Percentiles rank a stretch among this genome's conserved stretches.
phyloP scores from a whole-genome alignment of 2,329 filamentous ascomycete species.

The Xylaria sp. region DNA sequence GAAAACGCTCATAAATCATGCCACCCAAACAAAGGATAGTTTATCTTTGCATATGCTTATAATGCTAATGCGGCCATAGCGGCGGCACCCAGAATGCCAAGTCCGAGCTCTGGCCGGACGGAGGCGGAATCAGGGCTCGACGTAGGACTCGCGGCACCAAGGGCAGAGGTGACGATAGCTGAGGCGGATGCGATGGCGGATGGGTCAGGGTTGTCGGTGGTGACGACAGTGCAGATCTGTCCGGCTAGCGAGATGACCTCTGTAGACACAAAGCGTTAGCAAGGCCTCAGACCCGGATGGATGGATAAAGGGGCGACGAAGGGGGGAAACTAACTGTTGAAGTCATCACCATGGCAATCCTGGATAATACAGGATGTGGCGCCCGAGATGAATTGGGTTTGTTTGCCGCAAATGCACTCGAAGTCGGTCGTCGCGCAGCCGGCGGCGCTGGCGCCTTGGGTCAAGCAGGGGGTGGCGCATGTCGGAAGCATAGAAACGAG shows the following conservation, averaged over 20 bases:
- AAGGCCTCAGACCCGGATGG: neutral
- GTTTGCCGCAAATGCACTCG: constrained; percentile 45
- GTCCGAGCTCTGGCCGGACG: constrained; percentile 43
- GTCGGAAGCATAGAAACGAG: constrained; percentile 46
- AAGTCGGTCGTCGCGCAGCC: constrained; percentile 47
- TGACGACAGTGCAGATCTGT: constrained; percentile 45
- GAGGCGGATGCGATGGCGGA: constrained; percentile 48
- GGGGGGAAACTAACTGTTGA: constrained; percentile 40
- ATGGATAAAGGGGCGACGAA: neutral
- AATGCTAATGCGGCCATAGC: constrained; percentile 45
- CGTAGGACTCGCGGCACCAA: constrained; percentile 38
- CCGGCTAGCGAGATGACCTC: constrained; percentile 40
- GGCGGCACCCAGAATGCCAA: constrained; percentile 46
- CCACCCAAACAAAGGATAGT: neutral
- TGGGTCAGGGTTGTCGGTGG: constrained; percentile 39
- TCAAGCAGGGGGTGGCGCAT: constrained; percentile 46
- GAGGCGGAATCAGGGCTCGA: constrained; percentile 42
- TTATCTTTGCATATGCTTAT: constrained; percentile 32
- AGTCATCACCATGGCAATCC: constrained; percentile 40
- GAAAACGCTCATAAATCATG: constrained; percentile 22
- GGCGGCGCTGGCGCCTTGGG: constrained; percentile 39
- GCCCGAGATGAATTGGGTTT: constrained; percentile 41
- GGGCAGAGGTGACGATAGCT: constrained; percentile 43
- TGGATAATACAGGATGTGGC: constrained; percentile 41
- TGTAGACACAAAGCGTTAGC: constrained; percentile 24